Evolutionary conservation across 2,329 filamentous ascomycete species (phyloP).

Genomic region (Cladosporium sp.): DNA sequence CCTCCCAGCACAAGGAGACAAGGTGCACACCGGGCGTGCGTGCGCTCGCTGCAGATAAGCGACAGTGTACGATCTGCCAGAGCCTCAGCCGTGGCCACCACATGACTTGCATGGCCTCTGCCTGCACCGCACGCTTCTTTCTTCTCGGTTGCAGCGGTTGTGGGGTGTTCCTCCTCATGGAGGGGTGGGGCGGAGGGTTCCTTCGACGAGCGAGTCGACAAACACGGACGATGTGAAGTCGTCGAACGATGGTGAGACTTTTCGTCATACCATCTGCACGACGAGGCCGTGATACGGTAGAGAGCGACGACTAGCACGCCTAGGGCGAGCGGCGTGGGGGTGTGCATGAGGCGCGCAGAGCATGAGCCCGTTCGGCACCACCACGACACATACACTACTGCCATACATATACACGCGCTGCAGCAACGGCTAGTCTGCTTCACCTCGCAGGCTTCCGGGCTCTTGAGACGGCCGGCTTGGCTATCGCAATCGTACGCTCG

Average conservation of each 20-base stretch:
- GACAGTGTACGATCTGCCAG: constrained; percentile 14
- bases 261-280: constrained; percentile 13
- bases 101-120: constrained; percentile 16
- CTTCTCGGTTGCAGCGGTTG: constrained; percentile 21
- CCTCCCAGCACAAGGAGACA: background rate
- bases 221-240: constrained; percentile 7
- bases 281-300: constrained; percentile 10
- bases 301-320: constrained; percentile 1
- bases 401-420: background rate
- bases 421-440: background rate
- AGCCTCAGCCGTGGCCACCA: background rate
- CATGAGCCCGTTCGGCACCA: constrained; percentile 15
- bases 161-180: background rate
- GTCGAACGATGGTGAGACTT: constrained; percentile 18
- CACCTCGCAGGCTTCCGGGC: background rate
- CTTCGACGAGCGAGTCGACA: background rate
- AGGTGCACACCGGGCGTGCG: background rate
- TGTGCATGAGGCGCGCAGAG: constrained; percentile 5
- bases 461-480: constrained; percentile 1
- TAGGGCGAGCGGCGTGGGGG: constrained; percentile 13
- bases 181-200: constrained; percentile 5
- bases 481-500: constrained; percentile 6
- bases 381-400: background rate
- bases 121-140: constrained; percentile 1
- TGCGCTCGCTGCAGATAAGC: constrained; percentile 10